These are phyloP conservation scores for Kazachstania psychrophila DNA, from an alignment of 805 yeast species.

Conservation along the genomic window DNA sequence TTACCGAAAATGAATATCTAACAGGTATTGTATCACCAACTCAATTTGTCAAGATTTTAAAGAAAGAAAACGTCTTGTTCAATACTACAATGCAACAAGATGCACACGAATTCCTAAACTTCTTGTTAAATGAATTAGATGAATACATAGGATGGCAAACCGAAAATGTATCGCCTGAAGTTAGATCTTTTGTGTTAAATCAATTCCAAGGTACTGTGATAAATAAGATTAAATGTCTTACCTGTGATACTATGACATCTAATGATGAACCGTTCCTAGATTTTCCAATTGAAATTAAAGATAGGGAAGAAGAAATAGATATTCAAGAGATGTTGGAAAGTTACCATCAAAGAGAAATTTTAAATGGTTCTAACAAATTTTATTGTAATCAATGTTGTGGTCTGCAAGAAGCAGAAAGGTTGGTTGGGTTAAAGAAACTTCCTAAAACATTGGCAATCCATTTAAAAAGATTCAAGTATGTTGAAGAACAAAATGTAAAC, in stretches of 20 bases:
- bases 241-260: conserved; percentile 74
- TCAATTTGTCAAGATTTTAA: conserved; percentile 62
- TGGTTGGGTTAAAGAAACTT: conserved; percentile 66
- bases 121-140: conserved; percentile 67
- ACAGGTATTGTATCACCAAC: conserved; percentile 83
- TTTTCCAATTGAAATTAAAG: conserved; percentile 73
- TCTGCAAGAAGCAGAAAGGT: conserved; percentile 86
- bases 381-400: conserved; percentile 87
- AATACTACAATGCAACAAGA: conserved; percentile 94
- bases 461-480: conserved; percentile 84
- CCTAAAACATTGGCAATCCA: conserved; percentile 79
- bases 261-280: conserved; percentile 84
- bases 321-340: conserved; percentile 36
- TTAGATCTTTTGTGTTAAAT: conserved; percentile 47
- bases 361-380: conserved; percentile 81
- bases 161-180: conserved; percentile 1
- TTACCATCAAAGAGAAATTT: conserved; percentile 76
- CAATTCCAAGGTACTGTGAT: conserved; percentile 80
- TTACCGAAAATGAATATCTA: conserved; percentile 57
- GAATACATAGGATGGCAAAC: conserved; percentile 22
- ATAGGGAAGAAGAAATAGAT: conserved; percentile 62
- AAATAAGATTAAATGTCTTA: conserved; percentile 80
- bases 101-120: conserved; percentile 93
- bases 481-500: conserved; percentile 70
- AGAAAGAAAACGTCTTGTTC: conserved; percentile 75